Evolutionary conservation across 1,284 basidiomycete genomes (phyloP).

Genomic region (Apiotrichum gracile): DNA sequence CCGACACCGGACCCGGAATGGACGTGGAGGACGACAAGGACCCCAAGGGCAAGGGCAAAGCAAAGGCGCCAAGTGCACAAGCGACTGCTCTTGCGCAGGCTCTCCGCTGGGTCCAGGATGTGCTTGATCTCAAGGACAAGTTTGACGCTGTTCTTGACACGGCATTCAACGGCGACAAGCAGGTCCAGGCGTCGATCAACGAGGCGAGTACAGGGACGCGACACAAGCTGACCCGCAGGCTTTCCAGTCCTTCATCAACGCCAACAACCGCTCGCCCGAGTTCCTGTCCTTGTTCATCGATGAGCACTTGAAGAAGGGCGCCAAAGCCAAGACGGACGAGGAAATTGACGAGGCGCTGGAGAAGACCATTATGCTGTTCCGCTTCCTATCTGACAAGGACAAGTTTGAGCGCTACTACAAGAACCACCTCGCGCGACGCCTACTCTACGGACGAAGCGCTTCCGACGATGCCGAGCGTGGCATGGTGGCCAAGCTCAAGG

Average conservation of each 20-base stretch:
- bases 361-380: slow-evolving; percentile 93
- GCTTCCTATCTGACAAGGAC: slow-evolving; percentile 92
- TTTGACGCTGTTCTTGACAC: slow-evolving; percentile 71
- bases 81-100: slow-evolving; percentile 52
- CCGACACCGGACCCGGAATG: slow-evolving; percentile 34
- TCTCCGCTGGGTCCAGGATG: slow-evolving; percentile 89
- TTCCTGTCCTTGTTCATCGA: slow-evolving; percentile 97
- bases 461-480: slow-evolving; percentile 97
- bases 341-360: slow-evolving; percentile 86
- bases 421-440: slow-evolving; percentile 84
- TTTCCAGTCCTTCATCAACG: slow-evolving; percentile 88
- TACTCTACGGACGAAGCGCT: slow-evolving; percentile 77
- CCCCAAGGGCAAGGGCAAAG: slow-evolving; percentile 58
- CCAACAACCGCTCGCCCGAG: slow-evolving; percentile 81
- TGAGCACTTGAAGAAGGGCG: slow-evolving; percentile 89
- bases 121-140: slow-evolving; percentile 84
- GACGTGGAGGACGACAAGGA: slow-evolving; percentile 37
- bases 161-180: slow-evolving; percentile 68
- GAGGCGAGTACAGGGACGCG: slow-evolving; percentile 56
- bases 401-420: slow-evolving; percentile 99
- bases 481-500: slow-evolving; percentile 96
- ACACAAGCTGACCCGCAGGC: slow-evolving; percentile 55
- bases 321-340: slow-evolving; percentile 94
- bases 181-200: slow-evolving; percentile 76
- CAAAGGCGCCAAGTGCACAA: slow-evolving; percentile 42